These are phyloP conservation scores for Starmerella apis DNA, from an alignment of 805 yeast species.

Conservation along the genomic window DNA sequence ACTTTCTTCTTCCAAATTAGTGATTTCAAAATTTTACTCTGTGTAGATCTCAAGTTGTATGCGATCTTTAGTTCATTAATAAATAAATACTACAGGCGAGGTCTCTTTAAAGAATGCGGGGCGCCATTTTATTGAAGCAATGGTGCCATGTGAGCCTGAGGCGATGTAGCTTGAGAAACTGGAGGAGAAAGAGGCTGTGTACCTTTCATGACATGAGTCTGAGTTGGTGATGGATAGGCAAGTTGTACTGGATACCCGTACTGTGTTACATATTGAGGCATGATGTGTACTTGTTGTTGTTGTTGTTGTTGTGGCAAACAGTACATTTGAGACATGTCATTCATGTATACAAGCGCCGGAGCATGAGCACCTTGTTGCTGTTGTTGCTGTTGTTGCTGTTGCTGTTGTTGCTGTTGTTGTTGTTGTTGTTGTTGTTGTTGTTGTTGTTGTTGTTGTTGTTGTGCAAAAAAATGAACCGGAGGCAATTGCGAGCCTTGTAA, in stretches of 20 bases:
- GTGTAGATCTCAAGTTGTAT: too few relatives aligned
- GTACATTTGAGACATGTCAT: conserved; percentile 7
- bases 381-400: not conserved
- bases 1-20: too few relatives aligned
- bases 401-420: not conserved
- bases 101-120: not conserved
- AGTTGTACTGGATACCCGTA: conserved; percentile 8
- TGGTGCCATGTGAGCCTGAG: conserved; percentile 1
- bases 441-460: conserved; percentile 2
- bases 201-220: not conserved
- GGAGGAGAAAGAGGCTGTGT: conserved; percentile 3
- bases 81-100: conserved; percentile 1
- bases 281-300: conserved; percentile 12
- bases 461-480: not conserved
- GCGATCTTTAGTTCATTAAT: not conserved
- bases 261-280: conserved; percentile 14
- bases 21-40: too few relatives aligned
- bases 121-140: not conserved
- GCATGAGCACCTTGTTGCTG: not conserved
- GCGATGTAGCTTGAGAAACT: not conserved
- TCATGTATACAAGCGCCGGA: conserved; percentile 7
- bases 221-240: conserved; percentile 8
- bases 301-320: conserved; percentile 11
- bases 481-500: not conserved
- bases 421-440: not conserved